Base-by-base conservation (phyloP, 257 asterid species). In the Solanum habrochaites region DNA sequence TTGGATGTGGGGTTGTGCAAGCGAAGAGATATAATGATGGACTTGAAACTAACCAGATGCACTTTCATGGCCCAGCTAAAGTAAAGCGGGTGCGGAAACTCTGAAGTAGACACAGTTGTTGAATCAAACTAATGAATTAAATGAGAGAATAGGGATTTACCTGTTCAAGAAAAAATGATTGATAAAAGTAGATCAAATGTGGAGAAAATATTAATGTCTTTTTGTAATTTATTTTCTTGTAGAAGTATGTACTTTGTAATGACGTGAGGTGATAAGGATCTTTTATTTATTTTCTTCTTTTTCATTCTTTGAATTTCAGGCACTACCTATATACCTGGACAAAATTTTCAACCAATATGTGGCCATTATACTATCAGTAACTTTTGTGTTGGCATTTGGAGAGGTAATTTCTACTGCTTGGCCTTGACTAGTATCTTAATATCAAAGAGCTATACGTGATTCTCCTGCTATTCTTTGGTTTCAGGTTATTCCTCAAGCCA, bases 401-500 rank as follows among this genome's bases (percentile, higher is more conserved):
- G 99, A 97, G 98, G 99, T 97, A 94, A 85, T 31, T 35, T 60
- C 40, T 72, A 32, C 49, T 74, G 21, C 43, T 43, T 80, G 82
- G 77, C 58, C 69, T 56, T 60, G 58, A 85, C 40, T 56, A 70
- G 43, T 40, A 40, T 49, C 82, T 64, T 27, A 67, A 32, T 60
- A 83, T 73, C 74, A 8, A 82, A 85, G 77, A 49, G 45, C 60
- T 83, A 45, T 83, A 27, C 62, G 37, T 78, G 49, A 16, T 62
- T 67, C 81, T 86, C 47, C 74, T 66, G 29, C 72, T 47, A 58
- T 72, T 45, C 75, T 83, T 56, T 87, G 62, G 49, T 88, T 43
- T 74, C 92, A 96, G 99, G 99, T 97, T 87, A 96, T 97, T 88
- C 99, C 99, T 88, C 99, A 97, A 96, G 99, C 99, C 42, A 94